Percentiles rank a stretch among this genome's conserved stretches.
phyloP scores from a whole-genome alignment of 2,329 filamentous ascomycete species.

The Paracamarosporium sp. region DNA sequence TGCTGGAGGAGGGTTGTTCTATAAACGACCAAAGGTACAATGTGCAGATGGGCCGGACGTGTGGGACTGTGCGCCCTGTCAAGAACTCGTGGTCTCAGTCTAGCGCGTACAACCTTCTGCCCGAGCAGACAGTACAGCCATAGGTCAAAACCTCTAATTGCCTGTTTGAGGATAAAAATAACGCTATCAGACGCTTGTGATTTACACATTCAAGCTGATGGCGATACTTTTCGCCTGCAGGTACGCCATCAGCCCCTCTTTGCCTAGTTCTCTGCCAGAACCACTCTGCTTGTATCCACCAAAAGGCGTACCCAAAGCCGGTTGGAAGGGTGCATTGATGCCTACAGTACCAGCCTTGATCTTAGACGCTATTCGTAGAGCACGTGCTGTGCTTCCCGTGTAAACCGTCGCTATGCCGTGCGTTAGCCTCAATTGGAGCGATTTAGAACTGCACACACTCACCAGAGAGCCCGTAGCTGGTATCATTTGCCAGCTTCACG shows the following conservation, averaged over 20 bases:
- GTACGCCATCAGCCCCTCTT: constrained; percentile 32
- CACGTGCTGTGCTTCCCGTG: constrained; percentile 24
- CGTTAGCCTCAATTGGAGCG: background rate
- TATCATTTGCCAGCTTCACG: constrained; percentile 39
- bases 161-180: too few relatives aligned
- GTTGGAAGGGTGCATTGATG: constrained; percentile 36
- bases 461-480: constrained; percentile 35
- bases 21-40: background rate
- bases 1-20: background rate
- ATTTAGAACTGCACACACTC: constrained; percentile 7
- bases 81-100: too few relatives aligned
- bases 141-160: too few relatives aligned
- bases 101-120: too few relatives aligned
- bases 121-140: too few relatives aligned
- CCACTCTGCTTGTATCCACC: constrained; percentile 42
- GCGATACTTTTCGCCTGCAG: constrained; percentile 29
- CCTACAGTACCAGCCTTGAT: constrained; percentile 35
- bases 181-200: background rate
- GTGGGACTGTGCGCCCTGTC: too few relatives aligned
- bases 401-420: constrained; percentile 20
- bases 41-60: too few relatives aligned
- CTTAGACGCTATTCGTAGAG: constrained; percentile 29
- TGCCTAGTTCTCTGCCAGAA: constrained; percentile 32
- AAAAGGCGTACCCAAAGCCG: constrained; percentile 28
- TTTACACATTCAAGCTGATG: constrained; percentile 10